Evolutionary conservation across 2,329 filamentous ascomycete species (phyloP).

Genomic region (Podosphaera aphanis): DNA sequence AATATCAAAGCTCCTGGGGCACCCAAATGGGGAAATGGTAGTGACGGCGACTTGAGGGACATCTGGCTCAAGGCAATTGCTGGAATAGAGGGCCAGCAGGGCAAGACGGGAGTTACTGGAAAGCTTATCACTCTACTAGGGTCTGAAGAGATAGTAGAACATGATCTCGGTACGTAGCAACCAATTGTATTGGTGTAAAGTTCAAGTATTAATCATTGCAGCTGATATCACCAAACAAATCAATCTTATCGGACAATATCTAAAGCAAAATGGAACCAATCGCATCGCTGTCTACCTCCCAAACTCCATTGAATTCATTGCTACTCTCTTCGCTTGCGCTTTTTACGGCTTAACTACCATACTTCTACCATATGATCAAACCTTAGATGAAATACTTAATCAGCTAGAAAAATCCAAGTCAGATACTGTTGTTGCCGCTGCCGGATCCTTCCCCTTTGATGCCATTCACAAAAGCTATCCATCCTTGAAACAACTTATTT

Average conservation of each 20-base stretch:
- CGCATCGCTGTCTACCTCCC: slow-evolving; percentile 76
- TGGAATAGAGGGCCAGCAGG: slow-evolving; percentile 39
- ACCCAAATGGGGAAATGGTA: slow-evolving; percentile 61
- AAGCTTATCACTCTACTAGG: slow-evolving; percentile 62
- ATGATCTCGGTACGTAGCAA: slow-evolving; percentile 31
- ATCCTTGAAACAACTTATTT: slow-evolving; percentile 55
- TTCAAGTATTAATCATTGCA: slow-evolving; percentile 11
- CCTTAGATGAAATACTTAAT: slow-evolving; percentile 41
- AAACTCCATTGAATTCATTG: slow-evolving; percentile 75
- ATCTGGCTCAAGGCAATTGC: slow-evolving; percentile 57
- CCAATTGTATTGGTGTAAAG: too few relatives aligned
- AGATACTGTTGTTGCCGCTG: slow-evolving; percentile 63
- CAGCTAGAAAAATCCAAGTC: slow-evolving; percentile 52
- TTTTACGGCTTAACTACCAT: slow-evolving; percentile 68
- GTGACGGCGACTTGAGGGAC: slow-evolving; percentile 75
- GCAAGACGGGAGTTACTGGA: slow-evolving; percentile 37
- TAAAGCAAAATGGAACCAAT: slow-evolving; percentile 45
- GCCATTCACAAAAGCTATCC: slow-evolving; percentile 44
- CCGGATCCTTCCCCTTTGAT: slow-evolving; percentile 68
- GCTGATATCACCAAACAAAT: slow-evolving; percentile 66
- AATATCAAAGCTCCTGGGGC: slow-evolving; percentile 62
- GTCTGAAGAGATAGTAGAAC: slow-evolving; percentile 48
- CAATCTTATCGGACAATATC: slow-evolving; percentile 59
- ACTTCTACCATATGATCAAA: slow-evolving; percentile 60
- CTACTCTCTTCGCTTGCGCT: slow-evolving; percentile 62